phyloP scores from a whole-genome alignment of 2,329 filamentous ascomycete genomes.

The Ceratocystis cubensis region DNA sequence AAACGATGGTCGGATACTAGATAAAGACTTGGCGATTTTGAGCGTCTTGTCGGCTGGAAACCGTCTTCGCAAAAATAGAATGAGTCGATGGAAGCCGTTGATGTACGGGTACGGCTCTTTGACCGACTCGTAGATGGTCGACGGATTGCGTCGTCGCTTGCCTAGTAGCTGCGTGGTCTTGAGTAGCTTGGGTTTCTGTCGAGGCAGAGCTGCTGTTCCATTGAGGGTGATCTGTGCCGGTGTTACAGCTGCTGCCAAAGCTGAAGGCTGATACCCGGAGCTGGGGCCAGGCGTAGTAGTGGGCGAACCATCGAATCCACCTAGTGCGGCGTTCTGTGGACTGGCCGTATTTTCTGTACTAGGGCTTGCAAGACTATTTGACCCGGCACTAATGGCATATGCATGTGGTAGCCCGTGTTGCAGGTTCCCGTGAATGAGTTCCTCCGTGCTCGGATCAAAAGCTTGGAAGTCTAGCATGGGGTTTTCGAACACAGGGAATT shows the following conservation, averaged over 20 bases:
- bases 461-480: slow-evolving; percentile 42
- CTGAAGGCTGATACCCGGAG: slow-evolving; percentile 25
- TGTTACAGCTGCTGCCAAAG: slow-evolving; percentile 24
- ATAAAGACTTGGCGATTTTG: slow-evolving; percentile 74
- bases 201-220: slow-evolving; percentile 27
- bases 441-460: slow-evolving; percentile 36
- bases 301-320: slow-evolving; percentile 41
- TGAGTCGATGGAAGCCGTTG: slow-evolving; percentile 76
- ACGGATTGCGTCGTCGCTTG: slow-evolving; percentile 58
- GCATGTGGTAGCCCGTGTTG: slow-evolving; percentile 52
- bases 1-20: slow-evolving; percentile 83
- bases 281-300: slow-evolving; percentile 13
- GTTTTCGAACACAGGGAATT: slow-evolving; percentile 36
- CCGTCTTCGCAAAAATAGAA: slow-evolving; percentile 63
- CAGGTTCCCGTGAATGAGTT: slow-evolving; percentile 45
- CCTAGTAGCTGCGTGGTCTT: slow-evolving; percentile 33
- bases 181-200: slow-evolving; percentile 33
- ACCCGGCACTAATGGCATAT: slow-evolving; percentile 51
- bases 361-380: slow-evolving; percentile 50
- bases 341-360: slow-evolving; percentile 52
- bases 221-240: slow-evolving; percentile 21
- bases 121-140: slow-evolving; percentile 76
- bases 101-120: slow-evolving; percentile 88
- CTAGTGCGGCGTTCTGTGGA: slow-evolving; percentile 38
- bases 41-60: slow-evolving; percentile 66